These are phyloP conservation scores for Talaromyces islandicus DNA, from an alignment of 2,329 filamentous ascomycete species.

Conservation along the genomic window DNA sequence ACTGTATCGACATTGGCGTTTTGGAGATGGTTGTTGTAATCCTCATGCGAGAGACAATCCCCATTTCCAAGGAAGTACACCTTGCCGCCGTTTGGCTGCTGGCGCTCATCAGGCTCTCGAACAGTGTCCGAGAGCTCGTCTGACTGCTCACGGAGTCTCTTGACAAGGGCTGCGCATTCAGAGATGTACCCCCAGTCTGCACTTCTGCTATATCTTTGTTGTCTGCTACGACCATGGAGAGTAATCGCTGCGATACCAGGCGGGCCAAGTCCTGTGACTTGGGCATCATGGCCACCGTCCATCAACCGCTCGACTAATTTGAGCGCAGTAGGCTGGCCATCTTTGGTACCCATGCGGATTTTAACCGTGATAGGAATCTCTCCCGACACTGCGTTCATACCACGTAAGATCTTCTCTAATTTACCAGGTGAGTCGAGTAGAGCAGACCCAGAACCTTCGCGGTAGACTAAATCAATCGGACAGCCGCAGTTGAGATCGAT, in stretches of 20 bases:
- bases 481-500: conserved; percentile 97
- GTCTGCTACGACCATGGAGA: conserved; percentile 84
- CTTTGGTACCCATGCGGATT: conserved; percentile 84
- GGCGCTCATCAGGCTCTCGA: conserved; percentile 68
- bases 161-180: conserved; percentile 79
- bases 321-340: conserved; percentile 69
- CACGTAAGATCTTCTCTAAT: conserved; percentile 87
- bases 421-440: conserved; percentile 84
- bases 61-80: conserved; percentile 95
- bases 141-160: conserved; percentile 66
- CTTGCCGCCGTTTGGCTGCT: conserved; percentile 62
- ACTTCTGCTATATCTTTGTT: conserved; percentile 85
- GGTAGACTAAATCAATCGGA: conserved; percentile 89
- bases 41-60: conserved; percentile 87
- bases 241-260: conserved; percentile 92
- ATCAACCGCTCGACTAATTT: conserved; percentile 78
- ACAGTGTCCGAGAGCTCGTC: conserved; percentile 67
- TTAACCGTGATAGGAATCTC: conserved; percentile 92
- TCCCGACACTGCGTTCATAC: conserved; percentile 90
- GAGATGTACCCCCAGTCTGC: conserved; percentile 97
- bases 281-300: conserved; percentile 68
- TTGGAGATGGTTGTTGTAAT: conserved; percentile 74
- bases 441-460: conserved; percentile 81
- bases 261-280: conserved; percentile 60
- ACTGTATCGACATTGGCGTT: conserved; percentile 81